Evolutionary conservation across 1,284 basidiomycete species (phyloP).

Genomic region (Bondarzewia mesenterica): DNA sequence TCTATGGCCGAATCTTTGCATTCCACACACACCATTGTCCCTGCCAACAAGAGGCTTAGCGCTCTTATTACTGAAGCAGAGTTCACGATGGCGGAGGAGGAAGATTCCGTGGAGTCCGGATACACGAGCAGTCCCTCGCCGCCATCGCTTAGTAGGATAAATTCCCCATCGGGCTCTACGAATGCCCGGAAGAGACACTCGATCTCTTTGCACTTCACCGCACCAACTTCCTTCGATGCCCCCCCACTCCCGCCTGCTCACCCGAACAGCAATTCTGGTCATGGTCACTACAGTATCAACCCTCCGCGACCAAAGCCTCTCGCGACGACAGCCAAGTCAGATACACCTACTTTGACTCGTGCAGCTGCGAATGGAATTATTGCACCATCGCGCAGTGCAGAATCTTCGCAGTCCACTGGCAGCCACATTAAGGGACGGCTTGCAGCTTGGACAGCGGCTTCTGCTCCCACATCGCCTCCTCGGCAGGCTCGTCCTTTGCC

Average conservation of each 20-base stretch:
- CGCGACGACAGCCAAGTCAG: conserved; percentile 9
- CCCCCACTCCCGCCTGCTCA: not conserved
- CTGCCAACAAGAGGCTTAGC: conserved; percentile 56
- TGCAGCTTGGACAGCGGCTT: conserved; percentile 36
- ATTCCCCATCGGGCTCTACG: conserved; percentile 16
- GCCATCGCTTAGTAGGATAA: conserved; percentile 16
- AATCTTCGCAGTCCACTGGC: conserved; percentile 27
- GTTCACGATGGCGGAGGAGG: conserved; percentile 34
- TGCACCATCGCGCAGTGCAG: conserved; percentile 24
- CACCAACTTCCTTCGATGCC: conserved; percentile 14
- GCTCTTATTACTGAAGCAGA: conserved; percentile 59
- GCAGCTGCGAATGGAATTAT: conserved; percentile 36
- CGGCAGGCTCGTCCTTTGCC: conserved; percentile 16
- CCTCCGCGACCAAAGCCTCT: not conserved
- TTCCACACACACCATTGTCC: conserved; percentile 59
- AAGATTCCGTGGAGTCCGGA: conserved; percentile 15
- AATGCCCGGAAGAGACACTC: conserved; percentile 14
- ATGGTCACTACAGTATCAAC: conserved; percentile 2
- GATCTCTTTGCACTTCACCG: conserved; percentile 47
- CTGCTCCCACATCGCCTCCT: conserved; percentile 10
- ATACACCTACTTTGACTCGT: conserved; percentile 31
- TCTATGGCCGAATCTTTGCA: conserved; percentile 69
- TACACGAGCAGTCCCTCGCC: conserved; percentile 6
- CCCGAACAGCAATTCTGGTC: not conserved
- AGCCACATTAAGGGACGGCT: conserved; percentile 41